Evolutionary conservation across 306 rosid genomes (phyloP), one percentile per base, ranked within the genome.

Genomic region (Pyrus betulifolia): DNA sequence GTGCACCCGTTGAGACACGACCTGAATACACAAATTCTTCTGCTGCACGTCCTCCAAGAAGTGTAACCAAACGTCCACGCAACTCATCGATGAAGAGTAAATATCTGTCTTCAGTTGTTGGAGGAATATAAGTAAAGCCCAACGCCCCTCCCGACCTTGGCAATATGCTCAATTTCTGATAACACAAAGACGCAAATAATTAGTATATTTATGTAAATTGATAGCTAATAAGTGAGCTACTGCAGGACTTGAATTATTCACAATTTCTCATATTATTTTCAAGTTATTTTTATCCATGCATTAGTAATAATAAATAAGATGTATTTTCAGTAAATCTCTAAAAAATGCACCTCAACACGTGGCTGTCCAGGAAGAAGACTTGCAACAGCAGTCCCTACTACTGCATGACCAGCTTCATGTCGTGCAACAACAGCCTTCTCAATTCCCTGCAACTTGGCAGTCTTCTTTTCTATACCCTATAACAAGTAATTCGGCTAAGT

Each of bases 1-100:
- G 93, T 61, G 99, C 97, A 49, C 99, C 98, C 3, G 99, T 95
- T 68, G 99, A 95, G 54, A 95, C 96, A 60, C 99, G 91, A 75
- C 99, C 99, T 54, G 96, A 87, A 83, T 92, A 95, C 65, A 88
- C 91, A 70, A 95, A 86, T 86, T 95, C 98, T 88, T 95, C 99
- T 22, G 98, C 99, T n/a, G 99, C 99, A 62, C 99, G 97, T 61
- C 99, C 99, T 78, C 97, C 99, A 62, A 95, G 93, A 83, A 95
- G 93, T 40, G 98, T 95, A 74, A 91, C 99, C 80, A 95, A 81
- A 51, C 97, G 97, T 70, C 99, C 99, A 60, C 85, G 97, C 85
- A 95, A 82, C 85, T 95, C 99, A 84, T 95, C 99, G 81, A 95
- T 88, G 85, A 95, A 95, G 76, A 95, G 93, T 89, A 95, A 86